Conservation (phyloP, 1,284 basidiomycete species). For the Somion occarium region DNA sequence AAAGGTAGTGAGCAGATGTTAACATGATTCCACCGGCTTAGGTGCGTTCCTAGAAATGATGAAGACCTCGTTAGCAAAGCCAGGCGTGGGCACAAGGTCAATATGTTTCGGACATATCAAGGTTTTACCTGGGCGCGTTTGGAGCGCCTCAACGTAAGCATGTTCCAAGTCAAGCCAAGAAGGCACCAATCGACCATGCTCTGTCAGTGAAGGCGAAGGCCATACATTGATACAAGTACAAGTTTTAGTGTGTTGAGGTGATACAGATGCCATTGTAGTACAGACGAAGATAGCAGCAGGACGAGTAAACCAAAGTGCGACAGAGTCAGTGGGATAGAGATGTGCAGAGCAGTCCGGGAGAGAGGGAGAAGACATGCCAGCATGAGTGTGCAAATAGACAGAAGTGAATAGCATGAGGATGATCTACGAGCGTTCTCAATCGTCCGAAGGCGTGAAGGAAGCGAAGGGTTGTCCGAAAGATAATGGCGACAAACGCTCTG, state of each 20-base stretch:
- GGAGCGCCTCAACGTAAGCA: too few species aligned
- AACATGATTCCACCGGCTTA: too few species aligned
- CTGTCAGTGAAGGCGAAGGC: not conserved
- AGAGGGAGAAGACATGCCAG: not conserved
- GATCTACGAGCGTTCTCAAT: not conserved
- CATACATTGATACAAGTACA: not conserved
- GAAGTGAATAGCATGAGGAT: not conserved
- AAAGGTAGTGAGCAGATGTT: too few species aligned
- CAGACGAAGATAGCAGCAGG: not conserved
- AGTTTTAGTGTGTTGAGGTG: not conserved
- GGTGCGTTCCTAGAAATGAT: too few species aligned
- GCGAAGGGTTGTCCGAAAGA: slow-evolving; percentile 2
- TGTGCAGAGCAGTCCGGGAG: not conserved
- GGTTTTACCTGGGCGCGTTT: too few species aligned
- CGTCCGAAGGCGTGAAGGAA: slow-evolving; percentile 1
- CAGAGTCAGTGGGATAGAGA: not conserved
- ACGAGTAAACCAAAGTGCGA: not conserved
- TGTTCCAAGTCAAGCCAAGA: too few species aligned
- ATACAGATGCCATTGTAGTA: not conserved
- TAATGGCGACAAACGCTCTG: slow-evolving; percentile 4
- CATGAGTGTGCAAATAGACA: not conserved
- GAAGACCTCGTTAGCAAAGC: too few species aligned
- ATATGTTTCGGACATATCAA: too few species aligned
- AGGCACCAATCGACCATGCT: not conserved
- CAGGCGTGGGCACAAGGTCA: too few species aligned